Conservation (phyloP, 129 eudicot species). For the Arctium lappa region DNA sequence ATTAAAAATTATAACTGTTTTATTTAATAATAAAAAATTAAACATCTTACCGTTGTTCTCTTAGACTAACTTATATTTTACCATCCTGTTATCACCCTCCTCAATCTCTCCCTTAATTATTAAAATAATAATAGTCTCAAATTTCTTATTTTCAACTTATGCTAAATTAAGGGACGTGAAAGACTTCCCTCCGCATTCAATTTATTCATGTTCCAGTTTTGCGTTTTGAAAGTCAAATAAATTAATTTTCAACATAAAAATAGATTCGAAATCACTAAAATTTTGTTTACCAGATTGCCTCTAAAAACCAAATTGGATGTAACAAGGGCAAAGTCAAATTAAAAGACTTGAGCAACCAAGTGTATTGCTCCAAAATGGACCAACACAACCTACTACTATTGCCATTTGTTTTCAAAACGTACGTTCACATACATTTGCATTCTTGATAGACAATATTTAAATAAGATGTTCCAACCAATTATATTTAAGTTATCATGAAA, state of each 20-base stretch:
- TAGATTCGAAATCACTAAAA: not conserved
- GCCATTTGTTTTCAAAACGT: conserved; percentile 3
- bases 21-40: not conserved
- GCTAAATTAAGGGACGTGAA: not conserved
- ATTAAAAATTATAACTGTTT: not conserved
- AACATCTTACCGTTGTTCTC: not conserved
- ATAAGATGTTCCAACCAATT: not conserved
- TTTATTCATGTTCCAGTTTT: not conserved
- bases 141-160: not conserved
- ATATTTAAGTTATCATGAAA: not conserved
- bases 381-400: not conserved
- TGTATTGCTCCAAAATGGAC: conserved; percentile 30
- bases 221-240: not conserved
- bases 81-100: not conserved
- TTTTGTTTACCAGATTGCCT: not conserved
- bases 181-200: not conserved
- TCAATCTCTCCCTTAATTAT: not conserved
- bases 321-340: not conserved
- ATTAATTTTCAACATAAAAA: not conserved
- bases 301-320: not conserved
- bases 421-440: too few relatives aligned
- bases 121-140: not conserved
- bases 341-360: not conserved
- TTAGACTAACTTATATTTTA: not conserved
- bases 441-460: not conserved